Base-by-base conservation (phyloP, 2,329 filamentous ascomycete species). In the Ceratocystis smalleyi region DNA sequence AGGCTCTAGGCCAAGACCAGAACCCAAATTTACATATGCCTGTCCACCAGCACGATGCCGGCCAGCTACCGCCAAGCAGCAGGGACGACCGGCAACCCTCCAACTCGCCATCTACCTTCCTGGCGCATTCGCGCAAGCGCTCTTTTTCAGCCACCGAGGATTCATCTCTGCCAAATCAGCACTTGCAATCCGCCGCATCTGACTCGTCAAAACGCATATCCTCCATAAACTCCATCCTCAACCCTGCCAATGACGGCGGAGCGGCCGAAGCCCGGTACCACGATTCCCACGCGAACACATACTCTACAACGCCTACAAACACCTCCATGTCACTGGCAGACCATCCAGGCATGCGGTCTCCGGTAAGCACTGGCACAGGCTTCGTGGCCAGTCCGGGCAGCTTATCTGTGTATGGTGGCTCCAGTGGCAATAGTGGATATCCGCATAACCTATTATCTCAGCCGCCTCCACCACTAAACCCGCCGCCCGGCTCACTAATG, bases 191-290 rank as follows among this genome's bases (percentile, higher is more conserved):
- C 7, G 43, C 51, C 3, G 19, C 59, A 27, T 43, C 43, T 15
- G 54, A 77, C 27, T 75, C 74, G 45, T 74, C 82, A 51, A 80
- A 87, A 71, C 83, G 87, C 15, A 74, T 90, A 3, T 88, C 85
- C 19, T 89, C 86, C 2, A 91, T 91, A 67, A 88, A 85, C 68
- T 88, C 87, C 4, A 86, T 91, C 55, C 75, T 91, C 12, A 91
- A 90, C 68, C 83, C 83, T 2, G 70, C 74, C 17, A 69, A 64
- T 24, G 65, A 65, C 32, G 63, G 64, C 5, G 61, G 47, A 32
- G 61, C 59, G 8, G 55, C 59, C 8, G 59, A 65, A 27, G 24
- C 59, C 2, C 47, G 60, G 3, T 65, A 65, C 32, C 57, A 62
- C 49, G 54, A 47, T 17, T 43, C 32, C 17, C 59, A 65, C 8